phyloP scores from a whole-genome alignment of 2,329 filamentous ascomycete genomes.

The Cryphonectria nitschkei region DNA sequence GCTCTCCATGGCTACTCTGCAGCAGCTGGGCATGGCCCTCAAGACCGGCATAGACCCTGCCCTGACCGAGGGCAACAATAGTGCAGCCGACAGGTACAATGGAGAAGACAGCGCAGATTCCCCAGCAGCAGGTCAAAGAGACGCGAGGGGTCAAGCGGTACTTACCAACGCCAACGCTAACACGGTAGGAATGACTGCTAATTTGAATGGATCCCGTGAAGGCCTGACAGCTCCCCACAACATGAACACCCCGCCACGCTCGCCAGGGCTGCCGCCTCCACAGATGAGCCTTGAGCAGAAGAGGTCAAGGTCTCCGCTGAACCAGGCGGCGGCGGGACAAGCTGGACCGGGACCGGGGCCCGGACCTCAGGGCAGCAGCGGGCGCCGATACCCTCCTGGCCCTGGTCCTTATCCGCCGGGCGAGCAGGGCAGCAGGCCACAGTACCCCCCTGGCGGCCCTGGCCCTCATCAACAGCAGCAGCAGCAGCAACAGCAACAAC shows the following conservation, averaged over 20 bases:
- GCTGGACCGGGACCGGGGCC: conserved; percentile 11
- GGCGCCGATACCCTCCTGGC: conserved; percentile 33
- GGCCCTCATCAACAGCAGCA: conserved; percentile 10
- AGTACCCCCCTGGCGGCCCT: conserved; percentile 22
- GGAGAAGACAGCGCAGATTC: conserved; percentile 39
- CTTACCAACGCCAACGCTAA: conserved; percentile 52
- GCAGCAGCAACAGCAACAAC: not conserved
- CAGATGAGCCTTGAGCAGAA: conserved; percentile 45
- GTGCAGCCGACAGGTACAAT: conserved; percentile 31
- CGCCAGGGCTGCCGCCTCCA: conserved; percentile 46
- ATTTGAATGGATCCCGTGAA: conserved; percentile 58
- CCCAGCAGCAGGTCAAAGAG: conserved; percentile 38
- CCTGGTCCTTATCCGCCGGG: conserved; percentile 39
- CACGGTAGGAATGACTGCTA: conserved; percentile 56
- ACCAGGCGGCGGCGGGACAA: conserved; percentile 40
- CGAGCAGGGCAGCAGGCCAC: conserved; percentile 32
- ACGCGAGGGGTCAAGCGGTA: conserved; percentile 52
- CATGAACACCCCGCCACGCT: conserved; percentile 37
- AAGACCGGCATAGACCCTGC: conserved; percentile 26
- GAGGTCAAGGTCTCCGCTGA: conserved; percentile 51
- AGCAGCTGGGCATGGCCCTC: conserved; percentile 73
- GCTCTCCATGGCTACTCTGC: conserved; percentile 79
- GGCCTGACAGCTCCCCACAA: conserved; percentile 48
- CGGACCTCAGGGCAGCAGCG: conserved; percentile 29
- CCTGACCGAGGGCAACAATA: conserved; percentile 24